Base-by-base conservation (phyloP, 371 early-diverging fungal species). In the Smittium mucronatum region DNA sequence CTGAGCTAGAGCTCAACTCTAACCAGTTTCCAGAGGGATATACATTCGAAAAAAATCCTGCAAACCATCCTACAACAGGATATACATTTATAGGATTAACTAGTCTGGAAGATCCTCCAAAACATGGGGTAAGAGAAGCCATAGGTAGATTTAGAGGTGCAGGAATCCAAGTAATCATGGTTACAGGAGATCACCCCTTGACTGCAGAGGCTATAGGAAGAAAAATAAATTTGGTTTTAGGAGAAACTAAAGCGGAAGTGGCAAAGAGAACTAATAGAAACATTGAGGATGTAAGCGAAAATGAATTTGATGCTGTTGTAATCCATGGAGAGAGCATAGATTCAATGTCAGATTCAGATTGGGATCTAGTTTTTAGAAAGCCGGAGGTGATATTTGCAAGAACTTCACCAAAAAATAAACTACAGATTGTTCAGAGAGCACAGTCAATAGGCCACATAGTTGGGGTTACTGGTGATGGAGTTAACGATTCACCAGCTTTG, bases 51-150 rank as follows among this genome's bases (percentile, higher is more conserved):
- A 89, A 89, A 77, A 84, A 89, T 34, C 75, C 80, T 21, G 78
- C 81, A 70, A 90, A 92, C 83, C 91, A 88, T 74, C 92, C 93
- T 1, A 82, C 81, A 57, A 71, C 71, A 30, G 83, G 83, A 34
- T 84, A 90, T 72, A 86, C 84, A 47, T 93, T 96, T 81, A 85
- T 90, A 58, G 97, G 95, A 32, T 82, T 95, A 32, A 83, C 85
- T 29, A 88, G 91, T 5, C 83, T 97, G 15, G 91, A 92, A 74
- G 98, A 95, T 78, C 97, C 96, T 63, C 97, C 96, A 72, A 94
- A 95, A 79, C 93, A 93, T 72, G 97, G 95, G 68, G 95, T 96
- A 26, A 91, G 93, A 78, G 93, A 94, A 75, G 95, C 95, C n/a
- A 87, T 97, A 73, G 94, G 92, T 58, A 82, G 87, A 59, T 93